These are phyloP conservation scores for Trapa incisa DNA, from an alignment of 345 rosid species.

Conservation along the genomic window DNA sequence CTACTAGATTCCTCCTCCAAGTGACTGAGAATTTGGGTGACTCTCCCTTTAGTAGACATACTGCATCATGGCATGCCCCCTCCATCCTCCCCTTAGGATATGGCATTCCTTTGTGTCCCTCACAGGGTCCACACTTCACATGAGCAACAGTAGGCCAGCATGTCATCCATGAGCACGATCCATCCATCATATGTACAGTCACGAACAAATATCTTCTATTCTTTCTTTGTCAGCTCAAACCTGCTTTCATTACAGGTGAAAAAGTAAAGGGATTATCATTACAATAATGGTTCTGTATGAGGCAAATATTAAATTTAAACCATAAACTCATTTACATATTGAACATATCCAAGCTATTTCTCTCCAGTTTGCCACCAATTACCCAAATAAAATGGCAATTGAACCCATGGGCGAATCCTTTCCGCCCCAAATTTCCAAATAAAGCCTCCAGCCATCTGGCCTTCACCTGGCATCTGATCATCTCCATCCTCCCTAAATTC, in stretches of 20 bases:
- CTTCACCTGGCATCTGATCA: too few relatives aligned
- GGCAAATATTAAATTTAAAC: neutral
- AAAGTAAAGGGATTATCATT: too few relatives aligned
- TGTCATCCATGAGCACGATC: too few relatives aligned
- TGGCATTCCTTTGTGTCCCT: too few relatives aligned
- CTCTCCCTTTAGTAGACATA: slow-evolving; percentile 9
- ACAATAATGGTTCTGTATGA: neutral
- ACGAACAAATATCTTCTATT: too few relatives aligned
- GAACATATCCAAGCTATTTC: neutral
- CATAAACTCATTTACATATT: neutral
- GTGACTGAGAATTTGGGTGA: slow-evolving; percentile 8
- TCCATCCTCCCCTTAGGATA: neutral
- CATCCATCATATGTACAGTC: neutral
- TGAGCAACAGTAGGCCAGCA: too few relatives aligned
- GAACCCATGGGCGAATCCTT: too few relatives aligned
- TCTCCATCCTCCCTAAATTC: too few relatives aligned
- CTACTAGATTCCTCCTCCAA: neutral
- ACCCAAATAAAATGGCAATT: neutral
- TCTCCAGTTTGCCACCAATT: neutral
- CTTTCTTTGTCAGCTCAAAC: too few relatives aligned
- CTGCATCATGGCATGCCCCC: slow-evolving; percentile 11
- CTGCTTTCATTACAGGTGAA: neutral
- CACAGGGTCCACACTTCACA: too few relatives aligned
- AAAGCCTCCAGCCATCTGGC: too few relatives aligned
- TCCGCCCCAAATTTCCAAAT: too few relatives aligned